Evolutionary conservation across 2,329 filamentous ascomycete genomes (phyloP), one percentile per base, ranked within the genome.

Genomic region (Alternaria postmessia): DNA sequence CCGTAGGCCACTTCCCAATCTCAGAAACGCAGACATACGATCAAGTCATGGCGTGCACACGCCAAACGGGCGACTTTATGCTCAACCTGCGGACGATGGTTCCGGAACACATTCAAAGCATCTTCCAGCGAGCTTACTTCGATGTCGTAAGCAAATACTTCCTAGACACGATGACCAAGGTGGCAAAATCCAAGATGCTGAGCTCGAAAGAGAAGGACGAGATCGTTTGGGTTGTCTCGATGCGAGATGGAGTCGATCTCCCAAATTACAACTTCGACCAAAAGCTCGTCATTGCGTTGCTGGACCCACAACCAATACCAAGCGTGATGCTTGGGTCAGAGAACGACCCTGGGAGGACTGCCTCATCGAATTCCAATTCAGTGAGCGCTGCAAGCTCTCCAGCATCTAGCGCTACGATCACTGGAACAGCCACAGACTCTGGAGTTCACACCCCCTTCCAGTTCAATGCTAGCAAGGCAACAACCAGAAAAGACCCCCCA

Each of bases 1-100:
- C 58, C 32, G 39, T 47, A 6, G 62, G 62, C 3, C 62, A 71
- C 43, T 77, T 77, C 26, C 75, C 75, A 1, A 75, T 78, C 4
- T 59, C 67, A 0, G 26, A 60, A 20, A 62, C 57, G 5, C 72
- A 69, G 8, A 67, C 65, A 0, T 71, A 69, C 20, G 66, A 62
- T 9, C 70, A 74, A 49, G 69, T 76, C 1, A 59, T 73, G 18
- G 42, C 57, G 8, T 75, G 70, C 38, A 67, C 49, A 7, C 55
- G 56, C 3, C 61, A 61, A 16, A 69, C 68, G 4, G 64, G 59
- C 1, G 65, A 71, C 1, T 72, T 77, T 48, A 64, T 47, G 7
- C 52, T 61, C 1, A 65, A 69, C 3, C 36, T 73, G 24, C 61
- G 56, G 3, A 57, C 61, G 0, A 72, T 73, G 66, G 57, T 77